A percentile compares a stretch with the other conserved stretches of the same genome.
These are phyloP conservation scores for Colletotrichum eleusines DNA, from an alignment of 2,329 filamentous ascomycete genomes.

Conservation along the genomic window DNA sequence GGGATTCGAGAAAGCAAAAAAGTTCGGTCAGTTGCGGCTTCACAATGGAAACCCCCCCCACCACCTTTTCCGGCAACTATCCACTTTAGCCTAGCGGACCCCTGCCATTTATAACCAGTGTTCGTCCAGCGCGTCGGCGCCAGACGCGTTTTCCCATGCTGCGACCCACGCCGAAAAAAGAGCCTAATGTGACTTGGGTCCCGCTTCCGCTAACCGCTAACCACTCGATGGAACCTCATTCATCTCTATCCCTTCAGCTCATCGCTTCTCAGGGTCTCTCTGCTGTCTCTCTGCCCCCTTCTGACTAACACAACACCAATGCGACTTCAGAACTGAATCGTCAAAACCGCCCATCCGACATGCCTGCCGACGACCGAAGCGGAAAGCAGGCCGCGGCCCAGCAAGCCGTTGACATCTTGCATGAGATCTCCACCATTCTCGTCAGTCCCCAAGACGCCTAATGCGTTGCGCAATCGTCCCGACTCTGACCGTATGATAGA, in stretches of 20 bases:
- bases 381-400: constrained; percentile 82
- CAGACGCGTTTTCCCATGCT: constrained; percentile 30
- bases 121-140: constrained; percentile 33
- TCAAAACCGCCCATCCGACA: constrained; percentile 12
- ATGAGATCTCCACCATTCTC: constrained; percentile 89
- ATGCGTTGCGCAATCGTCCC: constrained; percentile 9
- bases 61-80: constrained; percentile 34
- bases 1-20: constrained; percentile 21
- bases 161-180: constrained; percentile 21
- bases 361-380: constrained; percentile 58
- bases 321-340: constrained; percentile 9
- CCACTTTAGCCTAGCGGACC: constrained; percentile 27
- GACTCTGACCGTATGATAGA: constrained; percentile 64
- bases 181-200: background rate
- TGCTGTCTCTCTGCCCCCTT: background rate
- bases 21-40: constrained; percentile 34
- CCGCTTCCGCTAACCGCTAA: constrained; percentile 19
- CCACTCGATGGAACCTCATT: constrained; percentile 16
- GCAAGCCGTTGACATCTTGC: constrained; percentile 84
- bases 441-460: constrained; percentile 62
- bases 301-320: constrained; percentile 2
- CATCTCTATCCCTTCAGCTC: constrained; percentile 1
- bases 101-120: constrained; percentile 26
- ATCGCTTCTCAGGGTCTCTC: constrained; percentile 9
- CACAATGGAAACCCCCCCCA: constrained; percentile 24